phyloP scores from a whole-genome alignment of 306 rosid genomes.

The Abrus pulchellus region DNA sequence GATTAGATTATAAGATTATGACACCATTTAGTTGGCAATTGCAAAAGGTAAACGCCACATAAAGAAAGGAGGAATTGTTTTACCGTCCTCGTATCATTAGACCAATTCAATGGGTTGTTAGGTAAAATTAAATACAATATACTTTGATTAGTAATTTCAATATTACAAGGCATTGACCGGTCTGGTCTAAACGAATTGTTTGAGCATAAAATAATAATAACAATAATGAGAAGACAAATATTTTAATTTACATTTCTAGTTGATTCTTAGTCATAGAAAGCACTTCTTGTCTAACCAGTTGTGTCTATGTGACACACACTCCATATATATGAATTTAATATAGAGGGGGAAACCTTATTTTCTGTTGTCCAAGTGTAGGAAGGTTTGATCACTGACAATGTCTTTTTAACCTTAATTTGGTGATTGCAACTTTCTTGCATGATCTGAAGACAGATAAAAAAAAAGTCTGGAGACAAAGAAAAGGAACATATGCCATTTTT shows the following conservation, averaged over 20 bases:
- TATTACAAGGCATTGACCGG: conserved; percentile 44
- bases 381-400: conserved; percentile 23
- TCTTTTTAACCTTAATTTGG: conserved; percentile 40
- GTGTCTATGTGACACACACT: background rate
- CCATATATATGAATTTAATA: background rate
- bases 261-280: conserved; percentile 11
- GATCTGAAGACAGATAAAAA: background rate
- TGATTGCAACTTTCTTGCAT: conserved; percentile 37
- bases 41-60: background rate
- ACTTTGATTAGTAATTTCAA: background rate
- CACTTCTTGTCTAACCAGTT: conserved; percentile 37
- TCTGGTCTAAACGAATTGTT: conserved; percentile 12
- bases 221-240: conserved; percentile 6
- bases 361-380: background rate
- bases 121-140: background rate
- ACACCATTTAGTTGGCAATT: background rate
- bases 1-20: background rate
- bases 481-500: background rate
- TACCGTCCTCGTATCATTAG: background rate
- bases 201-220: conserved; percentile 22
- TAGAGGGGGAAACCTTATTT: background rate
- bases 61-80: conserved; percentile 8
- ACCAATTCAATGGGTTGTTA: conserved; percentile 36
- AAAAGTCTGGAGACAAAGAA: conserved; percentile 3
- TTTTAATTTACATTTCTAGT: conserved; percentile 13